Evolutionary conservation across 805 yeast genomes (phyloP).

Genomic region (Priceomyces haplophilus): DNA sequence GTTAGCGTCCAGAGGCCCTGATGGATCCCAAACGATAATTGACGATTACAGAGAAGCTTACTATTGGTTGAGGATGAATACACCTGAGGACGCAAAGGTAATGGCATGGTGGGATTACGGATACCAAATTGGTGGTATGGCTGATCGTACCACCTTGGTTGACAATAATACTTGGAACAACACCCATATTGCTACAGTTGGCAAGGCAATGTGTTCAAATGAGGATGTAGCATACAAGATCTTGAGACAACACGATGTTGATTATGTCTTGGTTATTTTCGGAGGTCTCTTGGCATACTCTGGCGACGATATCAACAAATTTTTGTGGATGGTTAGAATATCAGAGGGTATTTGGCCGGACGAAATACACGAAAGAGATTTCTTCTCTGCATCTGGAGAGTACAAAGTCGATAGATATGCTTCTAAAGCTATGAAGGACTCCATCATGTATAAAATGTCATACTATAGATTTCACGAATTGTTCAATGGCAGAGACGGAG

Average conservation of each 20-base stretch:
- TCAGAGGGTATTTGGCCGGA: conserved; percentile 99
- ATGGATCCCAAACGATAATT: conserved; percentile 79
- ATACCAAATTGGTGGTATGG: conserved; percentile 99
- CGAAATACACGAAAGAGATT: conserved; percentile 84
- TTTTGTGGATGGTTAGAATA: conserved; percentile 97
- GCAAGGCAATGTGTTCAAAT: conserved; percentile 91
- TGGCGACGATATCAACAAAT: conserved; percentile 96
- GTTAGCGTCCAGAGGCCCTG: conserved; percentile 75
- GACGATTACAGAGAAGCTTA: conserved; percentile 99
- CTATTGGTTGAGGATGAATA: conserved; percentile 98
- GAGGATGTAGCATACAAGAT: conserved; percentile 89
- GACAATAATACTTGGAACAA: conserved; percentile 99
- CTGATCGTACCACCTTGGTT: conserved; percentile 96
- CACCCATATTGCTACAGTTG: conserved; percentile 98
- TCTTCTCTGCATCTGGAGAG: conserved; percentile 82
- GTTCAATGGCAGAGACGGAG: conserved; percentile 57
- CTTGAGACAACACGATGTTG: conserved; percentile 88
- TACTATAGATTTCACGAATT: conserved; percentile 81
- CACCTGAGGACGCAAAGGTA: conserved; percentile 91
- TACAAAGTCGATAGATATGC: conserved; percentile 83
- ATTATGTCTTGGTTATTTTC: conserved; percentile 86
- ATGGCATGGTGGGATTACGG: conserved; percentile 99
- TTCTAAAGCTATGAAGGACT: conserved; percentile 78
- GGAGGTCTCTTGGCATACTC: conserved; percentile 93
- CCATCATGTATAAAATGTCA: conserved; percentile 92